phyloP scores from a whole-genome alignment of 495 filamentous ascomycete species.

The Penicillium paradoxum region DNA sequence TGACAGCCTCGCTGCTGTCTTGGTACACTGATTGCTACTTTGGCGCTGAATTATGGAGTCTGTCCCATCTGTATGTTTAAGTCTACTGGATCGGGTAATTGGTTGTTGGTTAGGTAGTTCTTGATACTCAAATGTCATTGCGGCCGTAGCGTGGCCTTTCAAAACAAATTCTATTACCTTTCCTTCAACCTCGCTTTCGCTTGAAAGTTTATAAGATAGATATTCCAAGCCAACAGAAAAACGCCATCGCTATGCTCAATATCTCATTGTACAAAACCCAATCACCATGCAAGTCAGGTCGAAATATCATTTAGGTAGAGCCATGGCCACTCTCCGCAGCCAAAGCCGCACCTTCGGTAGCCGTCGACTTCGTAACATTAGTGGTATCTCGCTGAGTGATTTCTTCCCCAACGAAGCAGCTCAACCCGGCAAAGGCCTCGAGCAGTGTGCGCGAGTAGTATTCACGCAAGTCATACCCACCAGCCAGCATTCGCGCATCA shows the following conservation, averaged over 20 bases:
- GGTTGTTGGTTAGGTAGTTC: constrained; percentile 3
- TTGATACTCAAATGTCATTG: constrained; percentile 5
- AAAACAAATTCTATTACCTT: no score
- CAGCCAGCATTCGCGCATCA: constrained; percentile 58
- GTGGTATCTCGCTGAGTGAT: constrained; percentile 42
- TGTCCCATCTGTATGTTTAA: constrained; percentile 6
- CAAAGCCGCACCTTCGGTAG: constrained; percentile 33
- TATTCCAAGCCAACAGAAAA: constrained; percentile 5
- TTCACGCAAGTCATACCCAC: constrained; percentile 76
- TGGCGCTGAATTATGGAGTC: constrained; percentile 5
- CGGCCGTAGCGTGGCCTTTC: background rate
- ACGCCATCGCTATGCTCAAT: constrained; percentile 52
- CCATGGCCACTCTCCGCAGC: constrained; percentile 14
- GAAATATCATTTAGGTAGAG: background rate
- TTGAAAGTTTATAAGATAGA: no score
- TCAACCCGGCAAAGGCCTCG: constrained; percentile 87
- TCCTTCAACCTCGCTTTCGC: background rate
- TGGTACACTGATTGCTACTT: background rate
- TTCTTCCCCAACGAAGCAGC: constrained; percentile 79
- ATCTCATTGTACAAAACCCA: background rate
- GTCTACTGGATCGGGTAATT: constrained; percentile 3
- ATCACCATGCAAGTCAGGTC: background rate
- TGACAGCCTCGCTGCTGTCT: background rate
- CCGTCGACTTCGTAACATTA: constrained; percentile 17
- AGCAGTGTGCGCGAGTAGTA: constrained; percentile 75